A percentile compares a stretch with the other conserved stretches of the same genome.
Conservation (phyloP, 768 basidiomycete genomes). For the Fomitopsis serialis region DNA sequence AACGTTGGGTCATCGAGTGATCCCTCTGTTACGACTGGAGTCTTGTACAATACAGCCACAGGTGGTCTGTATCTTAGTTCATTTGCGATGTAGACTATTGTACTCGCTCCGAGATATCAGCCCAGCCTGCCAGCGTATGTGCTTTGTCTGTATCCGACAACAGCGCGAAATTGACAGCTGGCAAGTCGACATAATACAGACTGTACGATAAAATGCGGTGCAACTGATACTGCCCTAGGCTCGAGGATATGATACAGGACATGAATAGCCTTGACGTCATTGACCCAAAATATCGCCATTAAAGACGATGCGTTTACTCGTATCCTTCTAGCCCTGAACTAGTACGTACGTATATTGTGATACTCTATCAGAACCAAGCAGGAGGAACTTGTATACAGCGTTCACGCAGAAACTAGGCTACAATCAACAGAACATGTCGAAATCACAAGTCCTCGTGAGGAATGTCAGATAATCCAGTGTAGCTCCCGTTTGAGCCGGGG, state of each 20-base stretch:
- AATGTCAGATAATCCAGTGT: background rate
- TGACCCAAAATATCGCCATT: too few species aligned
- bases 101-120: background rate
- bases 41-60: background rate
- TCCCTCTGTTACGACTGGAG: background rate
- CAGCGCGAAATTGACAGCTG: too few species aligned
- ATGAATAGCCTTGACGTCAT: too few species aligned
- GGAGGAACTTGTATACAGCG: background rate
- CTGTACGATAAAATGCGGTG: too few species aligned
- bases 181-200: too few species aligned
- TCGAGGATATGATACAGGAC: too few species aligned
- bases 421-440: too few species aligned
- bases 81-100: background rate
- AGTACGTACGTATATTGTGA: background rate
- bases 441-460: background rate
- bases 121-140: too few species aligned
- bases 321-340: background rate
- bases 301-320: too few species aligned
- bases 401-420: background rate
- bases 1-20: constrained; percentile 55
- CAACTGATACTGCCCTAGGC: too few species aligned
- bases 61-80: background rate
- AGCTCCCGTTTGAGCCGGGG: background rate
- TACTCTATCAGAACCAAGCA: background rate
- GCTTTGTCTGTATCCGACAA: too few species aligned